These are phyloP conservation scores for Neophaeococcomyces mojaviensis DNA, from an alignment of 2,329 filamentous ascomycete genomes.

Conservation along the genomic window DNA sequence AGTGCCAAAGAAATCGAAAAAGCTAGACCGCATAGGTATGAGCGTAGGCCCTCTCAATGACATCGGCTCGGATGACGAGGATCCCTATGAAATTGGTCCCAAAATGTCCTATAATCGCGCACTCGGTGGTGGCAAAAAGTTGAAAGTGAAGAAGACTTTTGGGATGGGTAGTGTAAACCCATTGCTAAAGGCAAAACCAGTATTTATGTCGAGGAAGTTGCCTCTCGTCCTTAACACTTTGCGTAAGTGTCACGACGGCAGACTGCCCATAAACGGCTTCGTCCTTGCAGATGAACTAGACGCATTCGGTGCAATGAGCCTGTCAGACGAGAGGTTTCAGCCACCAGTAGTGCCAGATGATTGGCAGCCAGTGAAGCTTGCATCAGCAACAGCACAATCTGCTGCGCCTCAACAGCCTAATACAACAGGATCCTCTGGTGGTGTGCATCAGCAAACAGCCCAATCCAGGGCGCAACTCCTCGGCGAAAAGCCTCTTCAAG, in stretches of 20 bases:
- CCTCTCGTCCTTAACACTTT: conserved; percentile 39
- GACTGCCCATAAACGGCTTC: conserved; percentile 28
- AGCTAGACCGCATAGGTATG: conserved; percentile 58
- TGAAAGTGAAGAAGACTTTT: conserved; percentile 52
- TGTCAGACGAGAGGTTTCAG: conserved; percentile 39
- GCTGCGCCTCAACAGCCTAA: conserved; percentile 40
- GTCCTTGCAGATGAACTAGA: conserved; percentile 53
- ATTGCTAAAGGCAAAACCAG: conserved; percentile 56
- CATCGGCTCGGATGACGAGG: conserved; percentile 88
- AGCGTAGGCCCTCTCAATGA: conserved; percentile 88
- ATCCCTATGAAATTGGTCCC: conserved; percentile 86
- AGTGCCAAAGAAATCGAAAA: conserved; percentile 45
- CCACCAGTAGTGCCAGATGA: conserved; percentile 42
- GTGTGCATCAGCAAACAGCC: conserved; percentile 49
- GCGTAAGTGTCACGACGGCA: conserved; percentile 74
- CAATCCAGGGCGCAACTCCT: conserved; percentile 72
- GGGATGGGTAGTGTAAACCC: conserved; percentile 54
- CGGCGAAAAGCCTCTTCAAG: conserved; percentile 72
- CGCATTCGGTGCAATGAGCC: conserved; percentile 40
- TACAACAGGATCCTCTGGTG: background rate
- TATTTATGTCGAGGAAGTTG: conserved; percentile 61
- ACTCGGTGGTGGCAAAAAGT: conserved; percentile 75
- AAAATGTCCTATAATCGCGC: conserved; percentile 78
- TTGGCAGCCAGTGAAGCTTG: conserved; percentile 61
- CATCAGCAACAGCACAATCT: conserved; percentile 26